Evolutionary conservation across 1,284 basidiomycete genomes (phyloP).

Genomic region (Apiotrichum akiyoshidainum): DNA sequence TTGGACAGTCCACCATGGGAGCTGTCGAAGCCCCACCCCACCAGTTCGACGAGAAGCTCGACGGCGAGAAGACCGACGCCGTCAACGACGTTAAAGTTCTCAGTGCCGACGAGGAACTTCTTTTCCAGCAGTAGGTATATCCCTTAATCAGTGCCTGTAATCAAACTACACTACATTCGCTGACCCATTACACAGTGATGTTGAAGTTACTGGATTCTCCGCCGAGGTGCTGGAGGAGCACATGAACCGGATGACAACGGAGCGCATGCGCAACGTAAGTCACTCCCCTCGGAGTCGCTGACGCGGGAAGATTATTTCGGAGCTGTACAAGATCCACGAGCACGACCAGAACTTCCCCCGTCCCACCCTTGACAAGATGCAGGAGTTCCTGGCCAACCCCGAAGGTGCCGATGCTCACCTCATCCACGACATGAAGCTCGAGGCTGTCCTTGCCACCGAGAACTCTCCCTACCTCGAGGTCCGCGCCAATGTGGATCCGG

Average conservation of each 20-base stretch:
- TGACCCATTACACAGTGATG: not conserved
- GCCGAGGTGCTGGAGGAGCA: not conserved
- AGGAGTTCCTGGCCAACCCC: slow-evolving; percentile 22
- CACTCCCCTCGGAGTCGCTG: slow-evolving; percentile 21
- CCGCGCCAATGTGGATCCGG: slow-evolving; percentile 73
- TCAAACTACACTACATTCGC: not conserved
- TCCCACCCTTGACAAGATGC: slow-evolving; percentile 20
- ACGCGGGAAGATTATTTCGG: slow-evolving; percentile 36
- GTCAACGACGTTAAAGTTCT: too few relatives aligned
- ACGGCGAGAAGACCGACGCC: too few relatives aligned
- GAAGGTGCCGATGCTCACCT: slow-evolving; percentile 20
- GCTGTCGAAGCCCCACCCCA: too few relatives aligned
- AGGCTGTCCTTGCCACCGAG: slow-evolving; percentile 38
- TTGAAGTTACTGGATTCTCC: not conserved
- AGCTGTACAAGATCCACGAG: slow-evolving; percentile 26
- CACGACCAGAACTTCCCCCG: slow-evolving; percentile 37
- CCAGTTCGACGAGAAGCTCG: too few relatives aligned
- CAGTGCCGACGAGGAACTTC: too few relatives aligned
- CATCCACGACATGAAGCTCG: slow-evolving; percentile 33
- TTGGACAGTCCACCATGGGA: too few relatives aligned
- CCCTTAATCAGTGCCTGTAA: too few relatives aligned
- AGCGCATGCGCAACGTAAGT: not conserved
- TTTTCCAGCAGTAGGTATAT: too few relatives aligned
- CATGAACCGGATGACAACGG: not conserved
- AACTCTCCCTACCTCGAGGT: slow-evolving; percentile 82